Base-by-base conservation (phyloP, 179 eudicot species). In the Carnegiea gigantea region DNA sequence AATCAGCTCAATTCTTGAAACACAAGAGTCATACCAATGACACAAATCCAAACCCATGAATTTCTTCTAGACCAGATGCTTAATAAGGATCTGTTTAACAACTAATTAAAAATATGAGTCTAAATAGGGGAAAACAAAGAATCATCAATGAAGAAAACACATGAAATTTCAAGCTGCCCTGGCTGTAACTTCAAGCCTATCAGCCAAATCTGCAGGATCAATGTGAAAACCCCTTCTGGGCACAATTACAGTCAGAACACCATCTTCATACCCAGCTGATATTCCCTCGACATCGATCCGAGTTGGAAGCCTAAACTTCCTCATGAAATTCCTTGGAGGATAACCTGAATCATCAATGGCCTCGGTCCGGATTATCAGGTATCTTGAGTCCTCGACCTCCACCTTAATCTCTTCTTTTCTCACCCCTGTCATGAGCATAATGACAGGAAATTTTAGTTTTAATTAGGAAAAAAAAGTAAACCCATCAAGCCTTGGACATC, bases 361-460 rank as follows among this genome's bases (percentile, higher is more conserved):
- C 75, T 85, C 92, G 0, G 96, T 91, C 73, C 91, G 83, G 26
- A 93, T 92, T 70, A 91, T 90, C 46, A 93, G 88, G 89, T 90
- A 91, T 17, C 24, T 86, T 46, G 91, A 90, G 82, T 91, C 98
- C 84, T 93, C 96, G 68, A 92, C 87, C 82, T 93, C 98, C 64
- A 92, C 94, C 79, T 85, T 91, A 60, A 92, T 88, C 28, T 90
- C 88, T 80, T 92, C 94, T 70, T 93, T 93, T 83, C 87, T 91
- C 57, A 91, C 90, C 85, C 97, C 97, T 93, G 79, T 70, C 77
- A 43, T 76, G 33, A 51, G 9, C 38, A 44, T 24, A 48, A 54
- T 46, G 23, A 14, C 0, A 65, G 71, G 38, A 2, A 65, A 28
- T 15, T 24, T 65, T 28, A 65, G 28, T 23, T 62, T 62, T 62